phyloP scores from a whole-genome alignment of 345 rosid species.

The Camelina hispida region DNA sequence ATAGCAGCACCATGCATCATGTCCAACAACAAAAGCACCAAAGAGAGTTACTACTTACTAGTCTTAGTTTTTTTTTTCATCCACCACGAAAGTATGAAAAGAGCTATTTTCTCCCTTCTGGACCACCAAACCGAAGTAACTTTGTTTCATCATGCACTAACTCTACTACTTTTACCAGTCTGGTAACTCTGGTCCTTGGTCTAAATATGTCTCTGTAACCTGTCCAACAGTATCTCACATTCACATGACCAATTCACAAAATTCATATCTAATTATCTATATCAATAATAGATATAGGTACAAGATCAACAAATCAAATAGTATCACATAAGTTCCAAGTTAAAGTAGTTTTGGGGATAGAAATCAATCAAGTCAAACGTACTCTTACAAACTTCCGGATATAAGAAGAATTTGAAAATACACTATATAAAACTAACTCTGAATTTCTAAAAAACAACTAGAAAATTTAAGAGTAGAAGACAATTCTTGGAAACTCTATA shows the following conservation, averaged over 20 bases:
- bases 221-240: slow-evolving; percentile 1
- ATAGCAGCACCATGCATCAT: background rate
- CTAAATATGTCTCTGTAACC: background rate
- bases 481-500: background rate
- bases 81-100: too few relatives aligned
- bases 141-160: background rate
- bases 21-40: background rate
- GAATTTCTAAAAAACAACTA: too few relatives aligned
- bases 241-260: background rate
- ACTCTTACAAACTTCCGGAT: background rate
- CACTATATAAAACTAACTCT: background rate
- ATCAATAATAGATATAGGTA: too few relatives aligned
- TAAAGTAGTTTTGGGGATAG: background rate
- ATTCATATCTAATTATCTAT: too few relatives aligned
- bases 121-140: background rate
- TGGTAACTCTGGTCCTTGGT: background rate
- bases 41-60: background rate
- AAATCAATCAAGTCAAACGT: background rate
- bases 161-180: background rate
- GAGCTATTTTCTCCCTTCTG: too few relatives aligned
- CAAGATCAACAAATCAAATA: background rate
- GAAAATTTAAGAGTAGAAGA: background rate
- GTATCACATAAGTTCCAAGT: background rate
- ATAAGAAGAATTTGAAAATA: background rate
- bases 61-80: too few relatives aligned